Base-by-base conservation (phyloP, 2,329 filamentous ascomycete genomes). In the Clonostachys rhizophaga region DNA sequence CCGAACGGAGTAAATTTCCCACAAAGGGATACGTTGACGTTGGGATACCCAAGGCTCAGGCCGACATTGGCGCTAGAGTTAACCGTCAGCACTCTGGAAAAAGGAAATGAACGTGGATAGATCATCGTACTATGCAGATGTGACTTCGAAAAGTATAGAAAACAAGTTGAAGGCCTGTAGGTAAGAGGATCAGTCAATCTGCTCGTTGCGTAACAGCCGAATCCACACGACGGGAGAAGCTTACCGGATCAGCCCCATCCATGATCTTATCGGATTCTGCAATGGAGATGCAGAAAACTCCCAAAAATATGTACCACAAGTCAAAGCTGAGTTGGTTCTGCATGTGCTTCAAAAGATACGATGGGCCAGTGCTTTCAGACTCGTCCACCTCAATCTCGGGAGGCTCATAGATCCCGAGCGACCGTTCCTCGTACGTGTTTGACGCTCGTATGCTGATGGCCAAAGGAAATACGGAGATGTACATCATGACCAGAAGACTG, bases 401-500 rank as follows among this genome's bases (percentile, higher is more conserved):
- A 30, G 24, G 24, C 9, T 30, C 24, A 55, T 83, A 85, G 24
- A 84, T 72, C 1, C 81, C 83, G 6, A 86, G 61, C 43, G 76
- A 78, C 42, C 74, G 71, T 57, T 84, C 81, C 61, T 84, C 79
- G 58, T 84, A 84, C 5, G 79, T 76, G 51, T 81, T 83, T 34
- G 73, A 76, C 46, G 78, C 74, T 40, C 81, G 74, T 62, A 84
- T 81, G 16, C 71, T 79, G 45, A 84, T 81, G 13, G 78, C 79
- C 34, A 83, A 76, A 0, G 81, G 81, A 49, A 80, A 82, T 5
- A 78, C 74, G 6, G 75, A 75, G 42, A 84, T 82, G 60, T 83
- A 84, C 81, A 85, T 84, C 81, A 84, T 84, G 41, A 81, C 70
- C 0, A 84, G 66, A 48, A 82, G 76, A 34, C 79, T 72, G 35